Evolutionary conservation across 1,284 basidiomycete genomes (phyloP).

Genomic region (Puccinia coronata): DNA sequence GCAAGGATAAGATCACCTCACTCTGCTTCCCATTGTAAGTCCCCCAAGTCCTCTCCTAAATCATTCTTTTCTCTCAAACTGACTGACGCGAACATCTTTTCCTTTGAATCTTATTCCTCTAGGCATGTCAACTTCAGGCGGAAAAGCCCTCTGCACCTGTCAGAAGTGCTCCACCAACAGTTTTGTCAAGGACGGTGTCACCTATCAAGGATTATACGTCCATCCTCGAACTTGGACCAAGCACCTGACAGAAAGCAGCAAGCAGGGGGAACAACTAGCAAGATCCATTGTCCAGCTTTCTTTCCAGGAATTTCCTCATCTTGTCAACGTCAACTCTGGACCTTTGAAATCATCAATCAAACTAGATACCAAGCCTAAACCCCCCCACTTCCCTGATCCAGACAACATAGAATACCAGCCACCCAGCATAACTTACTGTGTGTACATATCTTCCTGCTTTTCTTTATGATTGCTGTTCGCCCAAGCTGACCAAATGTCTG

Average conservation of each 20-base stretch:
- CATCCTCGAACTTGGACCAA: slow-evolving; percentile 21
- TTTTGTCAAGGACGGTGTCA: slow-evolving; percentile 4
- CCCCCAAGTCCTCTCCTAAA: neutral
- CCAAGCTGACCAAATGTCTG: neutral
- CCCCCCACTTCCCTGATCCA: neutral
- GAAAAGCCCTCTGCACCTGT: neutral
- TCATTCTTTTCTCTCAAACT: neutral
- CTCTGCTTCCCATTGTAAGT: too few species aligned
- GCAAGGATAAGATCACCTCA: too few species aligned
- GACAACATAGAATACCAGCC: neutral
- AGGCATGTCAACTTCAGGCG: neutral
- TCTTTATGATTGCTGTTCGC: too few species aligned
- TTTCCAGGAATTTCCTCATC: neutral
- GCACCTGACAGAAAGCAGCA: neutral
- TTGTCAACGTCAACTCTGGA: neutral
- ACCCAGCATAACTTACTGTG: neutral
- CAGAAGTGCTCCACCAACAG: neutral
- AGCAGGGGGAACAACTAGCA: neutral
- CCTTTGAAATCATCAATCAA: neutral
- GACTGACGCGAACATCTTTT: neutral
- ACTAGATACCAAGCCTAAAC: neutral
- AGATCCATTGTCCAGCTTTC: neutral
- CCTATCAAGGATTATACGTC: neutral
- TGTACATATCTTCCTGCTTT: neutral
- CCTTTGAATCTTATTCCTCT: neutral